phyloP scores from a whole-genome alignment of 1,284 basidiomycete species.

The Microbotryomycetes sp. region DNA sequence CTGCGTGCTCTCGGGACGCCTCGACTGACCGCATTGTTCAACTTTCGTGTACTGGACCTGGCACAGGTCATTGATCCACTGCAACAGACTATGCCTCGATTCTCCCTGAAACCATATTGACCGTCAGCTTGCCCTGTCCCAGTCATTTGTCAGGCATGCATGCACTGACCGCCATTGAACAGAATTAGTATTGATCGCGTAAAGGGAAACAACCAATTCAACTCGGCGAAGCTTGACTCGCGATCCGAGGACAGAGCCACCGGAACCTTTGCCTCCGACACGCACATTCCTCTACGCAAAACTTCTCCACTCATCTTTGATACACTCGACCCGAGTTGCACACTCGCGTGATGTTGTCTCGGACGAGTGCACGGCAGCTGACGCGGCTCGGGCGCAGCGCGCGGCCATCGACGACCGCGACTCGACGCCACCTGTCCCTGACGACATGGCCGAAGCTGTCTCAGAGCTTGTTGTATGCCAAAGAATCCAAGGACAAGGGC shows the following conservation, averaged over 20 bases:
- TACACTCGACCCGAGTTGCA: not conserved
- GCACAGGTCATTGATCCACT: conserved; percentile 91
- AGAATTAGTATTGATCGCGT: not conserved
- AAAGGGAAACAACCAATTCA: too few relatives aligned
- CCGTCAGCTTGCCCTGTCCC: not conserved
- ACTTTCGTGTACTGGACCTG: conserved; percentile 86
- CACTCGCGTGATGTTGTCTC: not conserved
- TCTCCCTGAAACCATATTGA: conserved; percentile 14
- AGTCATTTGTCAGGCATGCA: not conserved
- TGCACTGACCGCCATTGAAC: not conserved
- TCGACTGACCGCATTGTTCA: conserved; percentile 69
- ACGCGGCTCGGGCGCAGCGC: not conserved
- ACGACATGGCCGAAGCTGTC: not conserved
- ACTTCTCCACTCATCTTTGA: too few relatives aligned
- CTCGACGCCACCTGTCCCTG: not conserved
- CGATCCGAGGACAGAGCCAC: too few relatives aligned
- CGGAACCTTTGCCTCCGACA: too few relatives aligned
- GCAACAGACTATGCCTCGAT: conserved; percentile 70
- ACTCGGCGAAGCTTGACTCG: too few relatives aligned
- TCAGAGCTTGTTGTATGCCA: not conserved
- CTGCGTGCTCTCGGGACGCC: too few relatives aligned
- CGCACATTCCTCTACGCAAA: too few relatives aligned
- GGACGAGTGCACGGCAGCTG: not conserved
- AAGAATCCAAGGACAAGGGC: not conserved
- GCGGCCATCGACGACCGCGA: not conserved